Percentiles rank a stretch among this genome's conserved stretches.
These are phyloP conservation scores for Athelia sp. DNA, from an alignment of 1,284 basidiomycete species.

Conservation along the genomic window DNA sequence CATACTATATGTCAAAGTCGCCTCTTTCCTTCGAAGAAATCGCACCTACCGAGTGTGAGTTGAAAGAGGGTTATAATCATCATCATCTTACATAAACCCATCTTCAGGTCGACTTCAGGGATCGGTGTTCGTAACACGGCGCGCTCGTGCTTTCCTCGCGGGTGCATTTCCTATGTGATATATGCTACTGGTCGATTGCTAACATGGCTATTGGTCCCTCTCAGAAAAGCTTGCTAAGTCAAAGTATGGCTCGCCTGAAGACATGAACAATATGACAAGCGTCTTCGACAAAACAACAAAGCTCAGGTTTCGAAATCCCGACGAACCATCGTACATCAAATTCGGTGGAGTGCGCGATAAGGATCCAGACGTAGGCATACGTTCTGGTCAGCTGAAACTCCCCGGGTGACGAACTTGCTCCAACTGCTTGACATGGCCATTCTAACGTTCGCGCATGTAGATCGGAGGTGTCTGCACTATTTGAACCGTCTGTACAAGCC, in stretches of 20 bases:
- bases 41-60: conserved; percentile 25
- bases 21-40: conserved; percentile 23
- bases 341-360: conserved; percentile 33
- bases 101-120: conserved; percentile 27
- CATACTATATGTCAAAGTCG: conserved; percentile 22
- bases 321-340: conserved; percentile 32
- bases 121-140: conserved; percentile 27
- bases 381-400: conserved; percentile 34
- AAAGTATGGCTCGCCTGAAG: conserved; percentile 22
- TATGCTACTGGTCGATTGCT: conserved; percentile 2
- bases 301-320: conserved; percentile 29
- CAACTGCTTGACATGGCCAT: background rate
- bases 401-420: conserved; percentile 24
- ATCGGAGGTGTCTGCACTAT: conserved; percentile 30
- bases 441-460: conserved; percentile 3
- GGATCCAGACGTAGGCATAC: conserved; percentile 30
- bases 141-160: conserved; percentile 25
- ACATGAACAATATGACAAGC: conserved; percentile 27
- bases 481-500: conserved; percentile 31
- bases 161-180: conserved; percentile 20
- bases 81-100: background rate
- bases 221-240: conserved; percentile 30
- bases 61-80: conserved; percentile 1
- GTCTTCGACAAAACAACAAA: conserved; percentile 38
- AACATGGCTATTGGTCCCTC: background rate